A percentile compares a stretch with the other conserved stretches of the same genome.
These are phyloP conservation scores for Xerocomus subilludens DNA, from an alignment of 1,284 basidiomycete genomes.

Conservation along the genomic window DNA sequence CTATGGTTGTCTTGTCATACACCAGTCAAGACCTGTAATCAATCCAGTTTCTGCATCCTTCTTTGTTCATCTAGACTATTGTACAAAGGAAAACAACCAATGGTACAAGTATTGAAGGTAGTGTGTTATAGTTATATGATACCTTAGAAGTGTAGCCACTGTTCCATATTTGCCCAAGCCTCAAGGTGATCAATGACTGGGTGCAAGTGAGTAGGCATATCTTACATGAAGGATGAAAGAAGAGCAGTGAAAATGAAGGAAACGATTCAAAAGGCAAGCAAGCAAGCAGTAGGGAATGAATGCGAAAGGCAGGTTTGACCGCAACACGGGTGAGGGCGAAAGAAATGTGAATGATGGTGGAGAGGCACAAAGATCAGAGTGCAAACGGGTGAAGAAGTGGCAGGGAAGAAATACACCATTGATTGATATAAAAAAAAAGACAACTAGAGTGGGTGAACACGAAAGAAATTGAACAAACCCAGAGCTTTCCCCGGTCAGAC, in stretches of 20 bases:
- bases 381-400: not conserved
- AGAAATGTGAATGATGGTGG: conserved; percentile 32
- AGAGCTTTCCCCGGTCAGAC: not conserved
- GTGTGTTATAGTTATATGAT: conserved; percentile 27
- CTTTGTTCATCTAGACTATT: conserved; percentile 37
- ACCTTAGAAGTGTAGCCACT: conserved; percentile 36
- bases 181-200: conserved; percentile 32
- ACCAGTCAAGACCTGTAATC: not conserved
- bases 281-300: conserved; percentile 18
- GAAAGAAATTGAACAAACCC: not conserved
- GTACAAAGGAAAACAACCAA: conserved; percentile 40
- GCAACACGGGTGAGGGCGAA: not conserved
- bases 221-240: conserved; percentile 39
- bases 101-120: conserved; percentile 37
- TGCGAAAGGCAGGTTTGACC: conserved; percentile 2
- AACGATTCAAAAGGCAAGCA: conserved; percentile 2
- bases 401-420: not conserved
- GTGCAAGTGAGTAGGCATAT: conserved; percentile 9
- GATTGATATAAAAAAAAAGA: too few species aligned
- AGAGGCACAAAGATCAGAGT: not conserved
- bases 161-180: conserved; percentile 9
- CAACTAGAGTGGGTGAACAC: not conserved
- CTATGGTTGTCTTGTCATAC: too few species aligned
- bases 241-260: conserved; percentile 8
- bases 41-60: not conserved